These are phyloP conservation scores for Sugiyamaella floridensis DNA, from an alignment of 805 yeast species.

Conservation along the genomic window DNA sequence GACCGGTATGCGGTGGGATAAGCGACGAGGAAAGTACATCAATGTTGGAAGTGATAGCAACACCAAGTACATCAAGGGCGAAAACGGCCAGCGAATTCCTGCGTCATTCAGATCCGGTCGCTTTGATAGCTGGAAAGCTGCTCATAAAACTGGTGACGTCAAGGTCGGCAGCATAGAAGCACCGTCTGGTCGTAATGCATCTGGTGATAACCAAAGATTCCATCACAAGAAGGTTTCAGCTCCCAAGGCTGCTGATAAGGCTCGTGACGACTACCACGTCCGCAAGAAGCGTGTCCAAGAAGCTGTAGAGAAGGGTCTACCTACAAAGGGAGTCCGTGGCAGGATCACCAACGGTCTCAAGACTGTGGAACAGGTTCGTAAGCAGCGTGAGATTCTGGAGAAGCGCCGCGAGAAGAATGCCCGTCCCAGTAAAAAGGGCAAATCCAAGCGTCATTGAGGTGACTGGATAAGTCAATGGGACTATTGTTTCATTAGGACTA, in stretches of 20 bases:
- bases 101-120: slow-evolving; percentile 88
- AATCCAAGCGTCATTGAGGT: not conserved
- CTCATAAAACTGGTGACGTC: slow-evolving; percentile 44
- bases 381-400: slow-evolving; percentile 61
- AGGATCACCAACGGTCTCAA: slow-evolving; percentile 48
- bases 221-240: slow-evolving; percentile 70
- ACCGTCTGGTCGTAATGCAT: slow-evolving; percentile 25
- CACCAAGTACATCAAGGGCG: slow-evolving; percentile 79
- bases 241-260: slow-evolving; percentile 87
- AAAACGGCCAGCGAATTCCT: slow-evolving; percentile 86
- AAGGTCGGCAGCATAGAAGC: slow-evolving; percentile 51
- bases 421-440: slow-evolving; percentile 51
- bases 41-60: slow-evolving; percentile 64
- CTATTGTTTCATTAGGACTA: not conserved
- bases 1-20: slow-evolving; percentile 82
- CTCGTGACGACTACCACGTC: slow-evolving; percentile 74
- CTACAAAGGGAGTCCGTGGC: slow-evolving; percentile 47
- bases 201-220: slow-evolving; percentile 37
- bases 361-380: slow-evolving; percentile 69
- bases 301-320: slow-evolving; percentile 69
- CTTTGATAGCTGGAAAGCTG: slow-evolving; percentile 84
- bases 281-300: slow-evolving; percentile 77
- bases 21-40: slow-evolving; percentile 82
- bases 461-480: not conserved
- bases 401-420: slow-evolving; percentile 79